A percentile compares a stretch with the other conserved stretches of the same genome.
Evolutionary conservation across 2,329 filamentous ascomycete genomes (phyloP).

Genomic region (Scedosporium apiospermum): DNA sequence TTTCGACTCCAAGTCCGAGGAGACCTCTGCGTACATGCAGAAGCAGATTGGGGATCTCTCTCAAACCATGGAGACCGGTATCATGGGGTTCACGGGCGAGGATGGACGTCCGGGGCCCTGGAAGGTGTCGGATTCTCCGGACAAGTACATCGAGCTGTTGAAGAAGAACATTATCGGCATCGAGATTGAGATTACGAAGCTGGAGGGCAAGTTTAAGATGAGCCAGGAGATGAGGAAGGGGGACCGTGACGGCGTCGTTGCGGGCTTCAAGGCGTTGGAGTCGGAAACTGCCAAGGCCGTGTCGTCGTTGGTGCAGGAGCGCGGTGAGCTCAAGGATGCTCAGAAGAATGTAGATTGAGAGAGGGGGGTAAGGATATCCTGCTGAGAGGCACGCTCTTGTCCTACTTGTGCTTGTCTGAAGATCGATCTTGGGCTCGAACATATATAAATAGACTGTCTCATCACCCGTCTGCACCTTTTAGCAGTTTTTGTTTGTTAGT

Average conservation of each 20-base stretch:
- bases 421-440: too few relatives aligned
- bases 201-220: conserved; percentile 59
- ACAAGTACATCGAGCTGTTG: conserved; percentile 43
- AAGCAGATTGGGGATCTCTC: conserved; percentile 45
- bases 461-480: too few relatives aligned
- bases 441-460: too few relatives aligned
- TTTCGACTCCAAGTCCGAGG: conserved; percentile 34
- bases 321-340: background rate
- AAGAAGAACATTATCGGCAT: conserved; percentile 52
- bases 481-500: too few relatives aligned
- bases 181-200: conserved; percentile 42
- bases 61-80: conserved; percentile 34
- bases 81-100: conserved; percentile 46
- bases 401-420: too few relatives aligned
- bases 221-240: conserved; percentile 47
- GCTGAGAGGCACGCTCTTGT: too few relatives aligned
- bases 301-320: background rate
- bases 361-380: too few relatives aligned
- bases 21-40: conserved; percentile 37
- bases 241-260: conserved; percentile 46
- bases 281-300: background rate
- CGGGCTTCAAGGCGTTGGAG: conserved; percentile 34
- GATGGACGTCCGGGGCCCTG: conserved; percentile 31
- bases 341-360: background rate
- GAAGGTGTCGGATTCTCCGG: conserved; percentile 48